Conservation (phyloP, 768 basidiomycete species). For the Candolleomyces eurysporus region DNA sequence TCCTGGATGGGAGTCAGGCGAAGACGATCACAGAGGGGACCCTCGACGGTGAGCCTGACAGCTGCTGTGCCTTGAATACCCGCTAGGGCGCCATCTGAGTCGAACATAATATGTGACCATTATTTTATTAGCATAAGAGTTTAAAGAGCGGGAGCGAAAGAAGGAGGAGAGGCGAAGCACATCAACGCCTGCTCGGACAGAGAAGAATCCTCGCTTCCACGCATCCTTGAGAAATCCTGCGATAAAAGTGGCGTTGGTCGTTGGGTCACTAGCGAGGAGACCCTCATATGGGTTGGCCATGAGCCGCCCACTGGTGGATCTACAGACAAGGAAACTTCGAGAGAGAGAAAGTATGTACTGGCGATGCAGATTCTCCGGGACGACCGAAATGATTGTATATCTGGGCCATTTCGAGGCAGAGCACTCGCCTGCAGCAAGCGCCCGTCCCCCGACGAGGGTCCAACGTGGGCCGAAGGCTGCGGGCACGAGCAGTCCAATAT, state of each 20-base stretch:
- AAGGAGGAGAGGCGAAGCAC: no score
- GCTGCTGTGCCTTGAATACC: conserved; percentile 65
- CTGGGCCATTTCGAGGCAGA: no score
- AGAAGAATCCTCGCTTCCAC: conserved; percentile 56
- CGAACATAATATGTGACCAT: conserved; percentile 60
- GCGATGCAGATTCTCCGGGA: no score
- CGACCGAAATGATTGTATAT: no score
- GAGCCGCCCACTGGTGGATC: conserved; percentile 48
- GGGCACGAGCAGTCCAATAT: no score
- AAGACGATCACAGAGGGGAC: conserved; percentile 33
- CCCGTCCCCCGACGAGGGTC: no score
- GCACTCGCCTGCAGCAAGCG: no score
- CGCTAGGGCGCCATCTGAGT: conserved; percentile 60
- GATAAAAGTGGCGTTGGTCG: conserved; percentile 47
- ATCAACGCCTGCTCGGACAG: conserved; percentile 42
- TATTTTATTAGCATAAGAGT: no score
- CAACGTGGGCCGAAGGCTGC: no score
- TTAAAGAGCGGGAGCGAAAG: no score
- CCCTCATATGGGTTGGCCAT: conserved; percentile 59
- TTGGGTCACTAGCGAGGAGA: conserved; percentile 52
- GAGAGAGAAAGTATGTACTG: background rate
- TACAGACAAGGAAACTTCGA: no score
- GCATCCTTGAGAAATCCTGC: conserved; percentile 51
- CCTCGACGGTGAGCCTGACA: conserved; percentile 57
- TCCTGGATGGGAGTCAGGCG: no score